phyloP scores from a whole-genome alignment of 805 yeast species.

The Wickerhamiella spandovensis region DNA sequence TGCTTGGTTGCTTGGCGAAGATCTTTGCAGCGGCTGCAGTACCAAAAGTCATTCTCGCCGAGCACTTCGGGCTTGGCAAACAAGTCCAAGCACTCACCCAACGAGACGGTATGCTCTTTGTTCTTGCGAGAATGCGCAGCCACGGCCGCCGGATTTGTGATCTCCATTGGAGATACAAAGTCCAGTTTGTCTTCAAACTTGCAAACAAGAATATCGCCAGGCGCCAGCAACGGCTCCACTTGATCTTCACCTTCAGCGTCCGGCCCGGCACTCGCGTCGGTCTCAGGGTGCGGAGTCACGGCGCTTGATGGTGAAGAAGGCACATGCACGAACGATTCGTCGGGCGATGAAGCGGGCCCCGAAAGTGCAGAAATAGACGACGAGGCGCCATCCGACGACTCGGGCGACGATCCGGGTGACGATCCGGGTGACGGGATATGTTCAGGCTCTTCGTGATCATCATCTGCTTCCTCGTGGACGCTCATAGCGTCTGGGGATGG shows the following conservation, averaged over 20 bases:
- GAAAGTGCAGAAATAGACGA: constrained; percentile 1
- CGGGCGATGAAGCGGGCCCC: constrained; percentile 1
- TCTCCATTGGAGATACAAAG: neutral
- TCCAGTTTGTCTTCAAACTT: constrained; percentile 5
- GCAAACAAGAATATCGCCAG: constrained; percentile 8
- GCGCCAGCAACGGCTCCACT: neutral
- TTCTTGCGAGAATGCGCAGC: constrained; percentile 13
- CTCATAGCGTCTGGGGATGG: neutral
- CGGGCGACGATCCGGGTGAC: neutral
- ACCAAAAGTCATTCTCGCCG: constrained; percentile 87
- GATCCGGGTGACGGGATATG: neutral
- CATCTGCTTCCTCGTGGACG: neutral
- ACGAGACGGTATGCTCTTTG: constrained; percentile 31
- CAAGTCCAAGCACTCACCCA: constrained; percentile 59
- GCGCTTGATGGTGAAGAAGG: neutral
- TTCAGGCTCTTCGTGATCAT: neutral
- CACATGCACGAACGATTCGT: neutral
- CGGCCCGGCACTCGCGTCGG: constrained; percentile 1
- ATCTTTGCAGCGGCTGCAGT: constrained; percentile 78
- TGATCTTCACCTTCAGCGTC: too few species aligned
- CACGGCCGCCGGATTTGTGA: constrained; percentile 11
- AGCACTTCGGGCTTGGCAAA: constrained; percentile 75
- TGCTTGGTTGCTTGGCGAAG: constrained; percentile 85
- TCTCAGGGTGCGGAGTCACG: neutral
- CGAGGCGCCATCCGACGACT: neutral